Conservation (phyloP, 2,329 filamentous ascomycete species). For the Rhinocladiella similis region DNA sequence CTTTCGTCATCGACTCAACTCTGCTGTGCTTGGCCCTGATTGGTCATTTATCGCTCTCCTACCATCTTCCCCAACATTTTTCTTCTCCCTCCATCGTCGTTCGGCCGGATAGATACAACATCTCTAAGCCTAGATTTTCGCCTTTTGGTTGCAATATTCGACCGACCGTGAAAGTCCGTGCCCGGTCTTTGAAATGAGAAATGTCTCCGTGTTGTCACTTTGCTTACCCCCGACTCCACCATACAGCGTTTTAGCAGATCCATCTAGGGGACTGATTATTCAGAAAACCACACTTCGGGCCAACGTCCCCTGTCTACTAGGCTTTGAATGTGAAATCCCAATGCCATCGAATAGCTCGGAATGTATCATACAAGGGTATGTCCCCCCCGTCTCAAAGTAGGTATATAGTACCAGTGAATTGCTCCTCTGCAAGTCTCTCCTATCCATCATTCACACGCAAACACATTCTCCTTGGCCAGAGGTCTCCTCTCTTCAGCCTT, state of each 20-base stretch:
- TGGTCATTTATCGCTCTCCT: slow-evolving; percentile 1
- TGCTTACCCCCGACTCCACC: neutral
- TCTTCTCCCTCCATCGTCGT: neutral
- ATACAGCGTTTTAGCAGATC: neutral
- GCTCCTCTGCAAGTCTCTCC: too few relatives aligned
- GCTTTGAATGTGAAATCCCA: too few relatives aligned
- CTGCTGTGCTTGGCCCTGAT: neutral
- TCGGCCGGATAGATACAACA: neutral
- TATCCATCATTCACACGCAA: neutral
- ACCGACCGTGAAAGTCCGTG: neutral
- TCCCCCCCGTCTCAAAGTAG: too few relatives aligned
- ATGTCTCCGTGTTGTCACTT: too few relatives aligned
- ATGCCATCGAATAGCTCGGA: too few relatives aligned
- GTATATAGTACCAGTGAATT: too few relatives aligned
- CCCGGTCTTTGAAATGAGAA: neutral
- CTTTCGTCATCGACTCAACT: neutral
- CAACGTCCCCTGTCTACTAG: neutral
- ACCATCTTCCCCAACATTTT: neutral
- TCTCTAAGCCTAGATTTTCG: neutral
- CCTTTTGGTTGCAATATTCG: neutral
- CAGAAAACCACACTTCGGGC: neutral
- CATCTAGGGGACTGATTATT: neutral
- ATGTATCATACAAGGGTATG: too few relatives aligned
- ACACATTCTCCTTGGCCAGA: neutral
- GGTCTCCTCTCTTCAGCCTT: neutral